Percentiles rank a stretch among this genome's conserved stretches.
Conservation (phyloP, 2,329 filamentous ascomycete genomes). For the Penicillium sp. region DNA sequence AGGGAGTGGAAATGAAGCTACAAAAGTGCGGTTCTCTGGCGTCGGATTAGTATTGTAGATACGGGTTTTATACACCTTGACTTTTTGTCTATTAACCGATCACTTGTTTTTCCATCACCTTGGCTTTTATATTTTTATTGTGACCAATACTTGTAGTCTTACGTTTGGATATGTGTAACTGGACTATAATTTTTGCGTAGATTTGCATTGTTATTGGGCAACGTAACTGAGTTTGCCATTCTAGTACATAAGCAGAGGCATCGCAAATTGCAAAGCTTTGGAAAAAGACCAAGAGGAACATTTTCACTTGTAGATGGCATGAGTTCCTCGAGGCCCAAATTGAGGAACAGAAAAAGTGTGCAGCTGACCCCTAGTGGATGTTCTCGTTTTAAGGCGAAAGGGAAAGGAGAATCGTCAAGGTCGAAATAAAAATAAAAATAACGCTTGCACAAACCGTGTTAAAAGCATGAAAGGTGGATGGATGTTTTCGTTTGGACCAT, state of each 20-base stretch:
- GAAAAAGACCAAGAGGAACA: slow-evolving; percentile 15
- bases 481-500: slow-evolving; percentile 19
- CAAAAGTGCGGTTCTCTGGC: slow-evolving; percentile 30
- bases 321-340: slow-evolving; percentile 19
- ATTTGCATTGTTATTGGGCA: slow-evolving; percentile 15
- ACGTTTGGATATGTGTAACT: too few relatives aligned
- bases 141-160: background rate
- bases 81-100: slow-evolving; percentile 22
- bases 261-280: slow-evolving; percentile 5
- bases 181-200: too few relatives aligned
- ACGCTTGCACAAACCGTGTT: slow-evolving; percentile 21
- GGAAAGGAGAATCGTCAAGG: slow-evolving; percentile 14
- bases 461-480: slow-evolving; percentile 12
- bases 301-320: slow-evolving; percentile 31
- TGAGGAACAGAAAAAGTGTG: slow-evolving; percentile 10
- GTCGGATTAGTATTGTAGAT: slow-evolving; percentile 32
- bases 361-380: slow-evolving; percentile 7
- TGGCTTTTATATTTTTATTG: slow-evolving; percentile 1
- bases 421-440: slow-evolving; percentile 4
- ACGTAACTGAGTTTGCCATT: slow-evolving; percentile 20
- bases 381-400: slow-evolving; percentile 12
- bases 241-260: slow-evolving; percentile 29
- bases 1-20: slow-evolving; percentile 21
- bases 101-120: slow-evolving; percentile 9
- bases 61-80: slow-evolving; percentile 29